A percentile compares a stretch with the other conserved stretches of the same genome.
Conservation (phyloP, 2,329 filamentous ascomycete genomes). For the Alternaria novae-zelandiae region DNA sequence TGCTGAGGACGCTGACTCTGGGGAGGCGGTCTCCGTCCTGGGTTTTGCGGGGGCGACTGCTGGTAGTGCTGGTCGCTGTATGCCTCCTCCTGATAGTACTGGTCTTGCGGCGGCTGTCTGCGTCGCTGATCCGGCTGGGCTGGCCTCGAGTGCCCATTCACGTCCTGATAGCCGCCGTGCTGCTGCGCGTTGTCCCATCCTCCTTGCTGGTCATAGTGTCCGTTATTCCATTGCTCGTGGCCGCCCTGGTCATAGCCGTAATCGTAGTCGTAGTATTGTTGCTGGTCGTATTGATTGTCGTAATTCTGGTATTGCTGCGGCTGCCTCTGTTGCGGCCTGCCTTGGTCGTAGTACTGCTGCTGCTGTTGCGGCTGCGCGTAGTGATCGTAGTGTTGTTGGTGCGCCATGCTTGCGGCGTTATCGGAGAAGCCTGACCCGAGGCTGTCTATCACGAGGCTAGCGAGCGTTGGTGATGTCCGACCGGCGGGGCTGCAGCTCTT, state of each 20-base stretch:
- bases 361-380: conserved; percentile 45
- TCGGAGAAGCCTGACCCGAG: conserved; percentile 23
- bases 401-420: conserved; percentile 45
- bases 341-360: conserved; percentile 43
- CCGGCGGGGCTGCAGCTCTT: conserved; percentile 22
- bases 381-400: conserved; percentile 47
- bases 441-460: conserved; percentile 27
- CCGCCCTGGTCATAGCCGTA: conserved; percentile 44
- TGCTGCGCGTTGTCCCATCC: conserved; percentile 37
- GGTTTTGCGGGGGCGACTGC: conserved; percentile 32
- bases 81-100: conserved; percentile 35
- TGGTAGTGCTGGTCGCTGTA: conserved; percentile 36
- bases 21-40: conserved; percentile 22
- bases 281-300: conserved; percentile 36
- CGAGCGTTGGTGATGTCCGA: conserved; percentile 29
- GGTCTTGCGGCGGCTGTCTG: conserved; percentile 25
- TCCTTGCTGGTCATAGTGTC: conserved; percentile 42
- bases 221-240: conserved; percentile 45
- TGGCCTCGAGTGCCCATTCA: conserved; percentile 29
- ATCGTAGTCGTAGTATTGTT: conserved; percentile 44
- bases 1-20: conserved; percentile 33
- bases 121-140: conserved; percentile 20
- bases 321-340: conserved; percentile 14
- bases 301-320: conserved; percentile 39
- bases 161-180: conserved; percentile 30